Evolutionary conservation across 176 grass and related monocot genomes (phyloP), one percentile per base, ranked within the genome.

Genomic region (Oropetium thomaeum): DNA sequence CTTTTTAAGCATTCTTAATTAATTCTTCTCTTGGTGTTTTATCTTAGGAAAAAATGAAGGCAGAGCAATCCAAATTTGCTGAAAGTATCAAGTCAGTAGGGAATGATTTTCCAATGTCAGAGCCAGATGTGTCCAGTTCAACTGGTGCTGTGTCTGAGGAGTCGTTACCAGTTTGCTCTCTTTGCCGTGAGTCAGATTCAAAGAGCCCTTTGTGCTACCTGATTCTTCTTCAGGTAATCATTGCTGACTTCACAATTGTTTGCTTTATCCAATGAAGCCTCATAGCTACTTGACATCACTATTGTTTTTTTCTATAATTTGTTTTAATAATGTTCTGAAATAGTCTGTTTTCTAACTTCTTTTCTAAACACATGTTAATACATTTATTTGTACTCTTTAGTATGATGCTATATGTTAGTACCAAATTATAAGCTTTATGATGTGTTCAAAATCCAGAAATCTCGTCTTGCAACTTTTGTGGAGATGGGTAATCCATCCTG

Each of bases 151-250:
- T 52, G 53, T 60, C 81, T 53, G 85, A 96, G 82, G 89, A 92
- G 57, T 74, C 85, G 6, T 40, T 78, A 35, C 87, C 87, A 69
- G 82, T 96, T 87, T 99, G 96, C 69, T 92, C 96, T 19, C 70
- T 99, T 23, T 99, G 96, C 76, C 89, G 83, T 33, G 96, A 99
- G 32, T 86, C 96, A 10, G 80, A 94, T 81, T 90, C 89, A 8
- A 90, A 90, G 80, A 99, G 96, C 85, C 85, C 96, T 76, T 71
- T 99, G 67, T 99, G 96, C 74, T 99, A 88, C 80, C 68, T 99
- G 80, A 87, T 99, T 80, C 96, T 99, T 90, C 89, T 99, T 75
- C 96, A 99, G 96, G 96, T 90, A 84, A 76, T 76, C 15, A 49
- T 40, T 39, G 39, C 79, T 90, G 67, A 54, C 16, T 70, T 76